A percentile compares a stretch with the other conserved stretches of the same genome.
Conservation (phyloP, 1,284 basidiomycete species). For the Schizophyllum commune region DNA sequence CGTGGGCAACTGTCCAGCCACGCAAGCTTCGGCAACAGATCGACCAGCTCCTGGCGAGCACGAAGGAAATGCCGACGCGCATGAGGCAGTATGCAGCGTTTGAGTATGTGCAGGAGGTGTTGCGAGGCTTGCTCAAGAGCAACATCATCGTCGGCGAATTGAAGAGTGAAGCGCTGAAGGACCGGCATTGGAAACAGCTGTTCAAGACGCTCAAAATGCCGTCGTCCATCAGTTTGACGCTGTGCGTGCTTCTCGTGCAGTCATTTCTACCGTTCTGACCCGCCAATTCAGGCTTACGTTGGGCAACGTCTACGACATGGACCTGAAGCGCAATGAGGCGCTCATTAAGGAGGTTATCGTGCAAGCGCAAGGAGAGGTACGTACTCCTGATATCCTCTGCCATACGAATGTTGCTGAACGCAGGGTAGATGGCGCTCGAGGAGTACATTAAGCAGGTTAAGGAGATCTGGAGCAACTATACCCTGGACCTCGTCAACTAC, state of each 20-base stretch:
- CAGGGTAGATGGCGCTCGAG: conserved; percentile 79
- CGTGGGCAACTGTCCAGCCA: conserved; percentile 91
- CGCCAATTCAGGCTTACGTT: conserved; percentile 72
- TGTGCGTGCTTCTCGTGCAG: conserved; percentile 37
- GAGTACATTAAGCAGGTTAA: conserved; percentile 94
- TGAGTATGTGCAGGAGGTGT: conserved; percentile 92
- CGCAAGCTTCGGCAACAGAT: conserved; percentile 93
- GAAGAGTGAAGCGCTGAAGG: conserved; percentile 95
- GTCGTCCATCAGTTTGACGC: conserved; percentile 55
- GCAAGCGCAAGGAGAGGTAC: conserved; percentile 95
- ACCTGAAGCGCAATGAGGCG: conserved; percentile 88
- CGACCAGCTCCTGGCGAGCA: conserved; percentile 81
- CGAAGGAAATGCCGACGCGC: conserved; percentile 96
- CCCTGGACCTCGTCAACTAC: conserved; percentile 95
- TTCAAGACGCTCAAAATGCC: conserved; percentile 84
- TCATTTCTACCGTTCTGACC: conserved; percentile 3
- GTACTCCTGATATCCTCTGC: conserved; percentile 9
- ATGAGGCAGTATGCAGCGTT: conserved; percentile 99
- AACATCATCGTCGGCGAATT: conserved; percentile 88
- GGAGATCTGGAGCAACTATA: conserved; percentile 95
- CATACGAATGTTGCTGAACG: conserved; percentile 2
- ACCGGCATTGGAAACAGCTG: conserved; percentile 97
- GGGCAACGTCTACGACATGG: conserved; percentile 95
- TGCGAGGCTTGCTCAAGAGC: conserved; percentile 83
- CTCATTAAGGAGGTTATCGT: conserved; percentile 92